Base-by-base conservation (phyloP, 768 basidiomycete species). In the Lactifluus volemus region DNA sequence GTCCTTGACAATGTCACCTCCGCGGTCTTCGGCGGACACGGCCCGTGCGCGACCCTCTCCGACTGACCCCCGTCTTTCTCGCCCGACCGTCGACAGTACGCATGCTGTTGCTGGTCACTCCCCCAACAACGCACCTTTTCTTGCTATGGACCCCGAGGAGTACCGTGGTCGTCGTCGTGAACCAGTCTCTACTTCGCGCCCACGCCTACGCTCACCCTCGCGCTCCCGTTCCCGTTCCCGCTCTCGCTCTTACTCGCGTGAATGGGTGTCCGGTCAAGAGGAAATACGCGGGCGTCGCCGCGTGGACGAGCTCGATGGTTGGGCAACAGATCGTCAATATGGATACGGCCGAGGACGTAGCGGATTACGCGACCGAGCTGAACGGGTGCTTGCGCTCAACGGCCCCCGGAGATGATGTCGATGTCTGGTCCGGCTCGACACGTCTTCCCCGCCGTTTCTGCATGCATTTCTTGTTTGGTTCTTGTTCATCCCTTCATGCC, bases 271-370 rank as follows among this genome's bases (percentile, higher is more conserved):
- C 3, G 52, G 56, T 15, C 49, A 14, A 36, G 63, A 63, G 5
- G 63, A 61, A 0, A 2, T 8, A 12, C 61, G 64, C 14, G 61
- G 64, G 14, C 64, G 64, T 53, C 55, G 61, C 34, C 62, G 52
- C 10, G 32, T 58, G 52, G 25, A 55, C 11, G 64, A 65, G 53
- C 53, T 63, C 10, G 61, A 65, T 47, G 64, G 64, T 21, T 51
- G 49, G 53, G 52, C n/a, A 15, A 19, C 39, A 36, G 64, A 65
- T 49, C 64, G 61, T 39, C 52, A 51, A 63, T 51, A 15, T 17
- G 64, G 64, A n/a, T 65, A 54, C 32, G 64, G 64, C 36, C 55
- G 60, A 30, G 63, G 63, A 10, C 63, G 63, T 25, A 64, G 63
- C 7, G 63, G 63, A 32, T 49, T 64, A 55, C 60, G 63, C 11